phyloP scores from a whole-genome alignment of 805 yeast species.

The Ogataea wickerhamii region DNA sequence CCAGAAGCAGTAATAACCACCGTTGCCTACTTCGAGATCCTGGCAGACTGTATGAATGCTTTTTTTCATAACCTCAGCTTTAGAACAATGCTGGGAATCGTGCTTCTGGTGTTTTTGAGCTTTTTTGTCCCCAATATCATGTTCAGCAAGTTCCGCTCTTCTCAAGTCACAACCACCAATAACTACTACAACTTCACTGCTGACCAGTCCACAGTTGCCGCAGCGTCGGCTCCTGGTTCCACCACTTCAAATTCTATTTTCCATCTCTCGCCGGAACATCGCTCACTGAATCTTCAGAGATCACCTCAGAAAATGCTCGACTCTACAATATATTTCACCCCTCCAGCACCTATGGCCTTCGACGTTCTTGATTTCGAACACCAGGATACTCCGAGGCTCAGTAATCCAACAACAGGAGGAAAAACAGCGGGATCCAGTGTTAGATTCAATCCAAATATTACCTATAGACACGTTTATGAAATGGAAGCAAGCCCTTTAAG shows the following conservation, averaged over 20 bases:
- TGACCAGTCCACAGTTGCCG: constrained; percentile 16
- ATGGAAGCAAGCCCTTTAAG: constrained; percentile 21
- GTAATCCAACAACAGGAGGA: constrained; percentile 3
- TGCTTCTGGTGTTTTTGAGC: constrained; percentile 12
- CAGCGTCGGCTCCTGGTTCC: constrained; percentile 6
- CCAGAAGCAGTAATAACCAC: constrained; percentile 45
- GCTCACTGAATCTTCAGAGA: constrained; percentile 1
- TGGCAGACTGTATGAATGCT: constrained; percentile 34
- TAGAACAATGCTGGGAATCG: constrained; percentile 23
- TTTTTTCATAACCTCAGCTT: constrained; percentile 29
- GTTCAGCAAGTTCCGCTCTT: constrained; percentile 25
- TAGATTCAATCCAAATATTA: constrained; percentile 30
- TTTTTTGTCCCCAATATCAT: constrained; percentile 28
- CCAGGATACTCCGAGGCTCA: neutral
- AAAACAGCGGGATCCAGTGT: constrained; percentile 21
- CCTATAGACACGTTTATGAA: constrained; percentile 22
- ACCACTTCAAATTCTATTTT: neutral
- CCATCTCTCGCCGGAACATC: constrained; percentile 7
- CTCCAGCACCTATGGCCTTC: constrained; percentile 13
- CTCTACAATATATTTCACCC: constrained; percentile 22
- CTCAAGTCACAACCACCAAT: constrained; percentile 22
- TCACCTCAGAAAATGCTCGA: constrained; percentile 18
- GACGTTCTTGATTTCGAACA: constrained; percentile 3
- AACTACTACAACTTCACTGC: constrained; percentile 23
- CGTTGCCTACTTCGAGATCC: constrained; percentile 32